Conservation (phyloP, 192 early-diverging fungal species). For the Coemansia sp. region DNA sequence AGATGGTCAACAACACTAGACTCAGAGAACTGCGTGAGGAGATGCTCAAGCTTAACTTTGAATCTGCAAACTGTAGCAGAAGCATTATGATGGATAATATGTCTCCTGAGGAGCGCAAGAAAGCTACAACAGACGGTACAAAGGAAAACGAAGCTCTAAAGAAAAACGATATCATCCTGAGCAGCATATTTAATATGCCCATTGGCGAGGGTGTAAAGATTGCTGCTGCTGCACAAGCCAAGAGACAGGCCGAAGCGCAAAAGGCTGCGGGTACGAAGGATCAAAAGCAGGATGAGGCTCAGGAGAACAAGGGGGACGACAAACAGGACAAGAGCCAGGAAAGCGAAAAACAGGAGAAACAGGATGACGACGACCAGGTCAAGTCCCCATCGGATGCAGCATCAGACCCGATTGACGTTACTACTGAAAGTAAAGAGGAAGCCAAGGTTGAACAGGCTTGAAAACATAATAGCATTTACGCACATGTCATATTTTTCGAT, state of each 20-base stretch:
- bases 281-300: slow-evolving; percentile 37
- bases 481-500: neutral
- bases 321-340: slow-evolving; percentile 34
- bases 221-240: slow-evolving; percentile 44
- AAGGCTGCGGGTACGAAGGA: slow-evolving; percentile 36
- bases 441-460: neutral
- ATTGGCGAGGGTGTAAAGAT: slow-evolving; percentile 51
- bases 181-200: slow-evolving; percentile 52
- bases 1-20: slow-evolving; percentile 69
- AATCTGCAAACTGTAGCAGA: slow-evolving; percentile 42
- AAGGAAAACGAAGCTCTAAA: slow-evolving; percentile 50
- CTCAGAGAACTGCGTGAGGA: slow-evolving; percentile 55
- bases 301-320: slow-evolving; percentile 41
- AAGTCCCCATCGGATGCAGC: slow-evolving; percentile 18
- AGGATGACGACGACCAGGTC: slow-evolving; percentile 12
- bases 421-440: neutral
- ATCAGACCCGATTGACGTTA: neutral
- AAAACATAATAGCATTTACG: neutral
- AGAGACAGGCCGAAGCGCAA: slow-evolving; percentile 44
- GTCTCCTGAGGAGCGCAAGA: slow-evolving; percentile 51
- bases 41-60: slow-evolving; percentile 46
- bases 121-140: slow-evolving; percentile 57
- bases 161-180: slow-evolving; percentile 45
- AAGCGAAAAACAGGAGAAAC: slow-evolving; percentile 6
- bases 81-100: slow-evolving; percentile 39